These are phyloP conservation scores for Lachancea fermentati DNA, from an alignment of 805 yeast species.

Conservation along the genomic window DNA sequence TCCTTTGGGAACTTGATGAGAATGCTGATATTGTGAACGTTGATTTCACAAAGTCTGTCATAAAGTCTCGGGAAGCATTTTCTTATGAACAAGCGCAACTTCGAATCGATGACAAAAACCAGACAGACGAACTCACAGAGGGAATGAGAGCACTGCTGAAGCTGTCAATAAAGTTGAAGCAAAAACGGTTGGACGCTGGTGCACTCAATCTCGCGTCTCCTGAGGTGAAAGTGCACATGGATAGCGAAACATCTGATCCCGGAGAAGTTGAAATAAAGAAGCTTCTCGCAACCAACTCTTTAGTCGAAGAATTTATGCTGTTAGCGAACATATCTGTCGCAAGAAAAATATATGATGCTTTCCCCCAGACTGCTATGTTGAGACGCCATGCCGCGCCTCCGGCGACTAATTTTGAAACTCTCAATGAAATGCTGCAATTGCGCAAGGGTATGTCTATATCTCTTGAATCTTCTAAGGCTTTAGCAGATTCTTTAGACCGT, in stretches of 20 bases:
- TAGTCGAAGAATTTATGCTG: slow-evolving; percentile 98
- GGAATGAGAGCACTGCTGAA: slow-evolving; percentile 80
- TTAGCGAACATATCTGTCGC: slow-evolving; percentile 96
- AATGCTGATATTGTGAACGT: slow-evolving; percentile 79
- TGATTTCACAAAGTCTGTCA: slow-evolving; percentile 79
- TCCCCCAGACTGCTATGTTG: slow-evolving; percentile 97
- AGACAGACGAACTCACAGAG: slow-evolving; percentile 77
- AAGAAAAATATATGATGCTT: slow-evolving; percentile 81
- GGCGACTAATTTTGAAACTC: slow-evolving; percentile 78
- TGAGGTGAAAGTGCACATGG: slow-evolving; percentile 95
- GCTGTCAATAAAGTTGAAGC: slow-evolving; percentile 80
- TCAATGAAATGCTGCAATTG: slow-evolving; percentile 83
- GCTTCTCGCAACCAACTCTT: slow-evolving; percentile 82
- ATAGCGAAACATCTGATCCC: slow-evolving; percentile 95
- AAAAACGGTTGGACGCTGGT: slow-evolving; percentile 86
- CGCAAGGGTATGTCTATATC: slow-evolving; percentile 72
- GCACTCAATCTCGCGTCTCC: slow-evolving; percentile 96
- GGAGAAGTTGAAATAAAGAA: slow-evolving; percentile 90
- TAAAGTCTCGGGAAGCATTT: slow-evolving; percentile 88
- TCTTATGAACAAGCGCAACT: slow-evolving; percentile 90
- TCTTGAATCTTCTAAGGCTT: slow-evolving; percentile 78
- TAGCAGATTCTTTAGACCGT: slow-evolving; percentile 89
- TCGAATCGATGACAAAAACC: slow-evolving; percentile 73
- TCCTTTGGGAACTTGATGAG: slow-evolving; percentile 88
- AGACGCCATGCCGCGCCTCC: slow-evolving; percentile 99